Base-by-base conservation (phyloP, 106 monocot species). In the Triglochin maritima region DNA sequence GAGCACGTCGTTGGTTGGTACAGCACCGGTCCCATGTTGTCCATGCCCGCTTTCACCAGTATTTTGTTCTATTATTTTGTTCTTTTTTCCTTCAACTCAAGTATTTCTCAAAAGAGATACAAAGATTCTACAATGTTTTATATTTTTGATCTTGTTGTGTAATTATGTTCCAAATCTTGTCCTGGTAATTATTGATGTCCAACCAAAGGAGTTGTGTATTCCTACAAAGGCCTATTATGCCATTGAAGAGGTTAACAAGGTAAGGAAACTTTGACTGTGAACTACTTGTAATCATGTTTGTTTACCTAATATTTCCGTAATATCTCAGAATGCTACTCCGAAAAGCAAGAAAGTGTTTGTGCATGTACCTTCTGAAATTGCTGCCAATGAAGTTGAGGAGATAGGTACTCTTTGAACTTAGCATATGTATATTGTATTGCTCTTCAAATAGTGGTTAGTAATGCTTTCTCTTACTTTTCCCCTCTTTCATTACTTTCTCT, bases 1-100 rank as follows among this genome's bases (percentile, higher is more conserved):
- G 98, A 99, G 62, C 98, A 99, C 80, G 92, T 99, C 47, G 98
- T 99, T 60, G 98, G 98, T 44, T 99, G 98, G 98, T 99, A 99
- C 60, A 99, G 98, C 73, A 89, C 92, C 45, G 98, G 98, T 16
- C 98, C 98, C 46, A 99, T 92, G 74, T 75, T 99, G 56, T 80
- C 84, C 98, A 99, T 86, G 88, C 88, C 14, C 65, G 88, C 7
- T 99, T 99, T 73, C 84, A 78, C 46, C 81, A 86, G 98, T 99
- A 83, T 82, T 85, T n/a, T n/a, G n/a, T n/a, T n/a, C n/a, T n/a
- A n/a, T n/a, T n/a, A n/a, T n/a, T n/a, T n/a, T n/a, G n/a, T n/a
- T n/a, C n/a, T n/a, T n/a, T n/a, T n/a, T n/a, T n/a, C 6, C 11
- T 57, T 57, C 57, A 14, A 57, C 57, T n/a, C n/a, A n/a, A n/a